These are phyloP conservation scores for Cytauxzoon felis DNA, from an alignment of 169 alveolate species.

Conservation along the genomic window DNA sequence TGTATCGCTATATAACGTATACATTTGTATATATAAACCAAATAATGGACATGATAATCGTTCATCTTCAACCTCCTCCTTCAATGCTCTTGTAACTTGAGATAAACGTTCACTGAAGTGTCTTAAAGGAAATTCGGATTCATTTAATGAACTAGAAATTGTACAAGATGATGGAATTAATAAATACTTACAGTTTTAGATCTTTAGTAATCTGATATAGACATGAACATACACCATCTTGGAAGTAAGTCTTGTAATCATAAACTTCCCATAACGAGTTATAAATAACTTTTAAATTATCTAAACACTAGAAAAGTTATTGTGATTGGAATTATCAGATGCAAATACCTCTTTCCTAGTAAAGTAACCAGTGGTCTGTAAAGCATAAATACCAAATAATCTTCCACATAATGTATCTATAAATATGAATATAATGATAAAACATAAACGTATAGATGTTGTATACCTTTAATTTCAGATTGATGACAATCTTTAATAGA, in stretches of 20 bases:
- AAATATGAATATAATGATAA: not conserved
- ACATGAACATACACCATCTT: constrained; percentile 35
- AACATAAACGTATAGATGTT: not conserved
- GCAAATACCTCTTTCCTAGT: no score
- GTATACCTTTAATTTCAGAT: constrained; percentile 42
- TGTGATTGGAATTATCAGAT: no score
- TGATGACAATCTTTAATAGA: not conserved
- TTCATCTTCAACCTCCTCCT: not conserved
- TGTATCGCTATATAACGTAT: not conserved
- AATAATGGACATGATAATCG: not conserved
- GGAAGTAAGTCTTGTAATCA: constrained; percentile 39
- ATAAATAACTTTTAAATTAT: no score
- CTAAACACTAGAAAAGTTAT: no score
- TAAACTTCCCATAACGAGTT: constrained; percentile 46
- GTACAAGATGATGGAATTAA: no score
- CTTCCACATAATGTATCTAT: constrained; percentile 39
- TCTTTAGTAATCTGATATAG: constrained; percentile 22
- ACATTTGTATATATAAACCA: not conserved
- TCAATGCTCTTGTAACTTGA: not conserved
- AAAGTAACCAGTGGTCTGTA: constrained; percentile 24
- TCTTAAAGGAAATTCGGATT: not conserved
- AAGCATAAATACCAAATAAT: constrained; percentile 1
- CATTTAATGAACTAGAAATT: not conserved
- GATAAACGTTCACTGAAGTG: not conserved
- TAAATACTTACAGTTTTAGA: no score